A percentile compares a stretch with the other conserved stretches of the same genome.
Evolutionary conservation across 768 basidiomycete genomes (phyloP).

Genomic region (Suillus ampliporus): DNA sequence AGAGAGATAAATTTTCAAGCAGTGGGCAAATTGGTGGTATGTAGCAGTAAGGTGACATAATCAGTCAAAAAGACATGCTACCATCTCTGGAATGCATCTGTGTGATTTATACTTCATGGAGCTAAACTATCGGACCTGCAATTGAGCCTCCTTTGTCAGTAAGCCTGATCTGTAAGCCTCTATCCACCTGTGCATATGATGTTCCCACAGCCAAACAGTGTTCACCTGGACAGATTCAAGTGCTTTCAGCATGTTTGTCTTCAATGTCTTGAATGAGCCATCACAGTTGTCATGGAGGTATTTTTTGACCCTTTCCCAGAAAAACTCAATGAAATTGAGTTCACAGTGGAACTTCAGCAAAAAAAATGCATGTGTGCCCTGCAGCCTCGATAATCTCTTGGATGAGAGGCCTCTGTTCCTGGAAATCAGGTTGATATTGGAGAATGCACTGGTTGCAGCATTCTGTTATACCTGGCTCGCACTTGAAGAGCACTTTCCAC

Average conservation of each 20-base stretch:
- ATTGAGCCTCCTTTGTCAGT: slow-evolving; percentile 20
- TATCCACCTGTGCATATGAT: slow-evolving; percentile 22
- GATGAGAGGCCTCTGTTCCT: slow-evolving; percentile 26
- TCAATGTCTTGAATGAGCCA: slow-evolving; percentile 29
- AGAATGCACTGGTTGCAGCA: slow-evolving; percentile 27
- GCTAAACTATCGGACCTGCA: slow-evolving; percentile 16
- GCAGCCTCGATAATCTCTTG: slow-evolving; percentile 29
- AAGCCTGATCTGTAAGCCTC: slow-evolving; percentile 18
- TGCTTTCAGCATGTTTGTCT: slow-evolving; percentile 29
- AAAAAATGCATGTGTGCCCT: slow-evolving; percentile 33
- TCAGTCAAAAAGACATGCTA: slow-evolving; percentile 17
- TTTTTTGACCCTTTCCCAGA: slow-evolving; percentile 29
- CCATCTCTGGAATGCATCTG: slow-evolving; percentile 23
- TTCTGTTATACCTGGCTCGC: too few relatives aligned
- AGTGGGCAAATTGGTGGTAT: slow-evolving; percentile 11
- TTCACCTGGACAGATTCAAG: slow-evolving; percentile 19
- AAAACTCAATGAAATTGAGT: slow-evolving; percentile 27
- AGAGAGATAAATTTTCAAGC: slow-evolving; percentile 10
- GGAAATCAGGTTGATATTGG: slow-evolving; percentile 28
- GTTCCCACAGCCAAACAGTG: slow-evolving; percentile 21
- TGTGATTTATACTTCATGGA: slow-evolving; percentile 29
- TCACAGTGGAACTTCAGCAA: slow-evolving; percentile 35
- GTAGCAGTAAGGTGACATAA: too few relatives aligned
- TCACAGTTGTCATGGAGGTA: slow-evolving; percentile 27
- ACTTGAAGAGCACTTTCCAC: background rate